Evolutionary conservation across 345 rosid species (phyloP).

Genomic region (Eucalyptus curtisii): DNA sequence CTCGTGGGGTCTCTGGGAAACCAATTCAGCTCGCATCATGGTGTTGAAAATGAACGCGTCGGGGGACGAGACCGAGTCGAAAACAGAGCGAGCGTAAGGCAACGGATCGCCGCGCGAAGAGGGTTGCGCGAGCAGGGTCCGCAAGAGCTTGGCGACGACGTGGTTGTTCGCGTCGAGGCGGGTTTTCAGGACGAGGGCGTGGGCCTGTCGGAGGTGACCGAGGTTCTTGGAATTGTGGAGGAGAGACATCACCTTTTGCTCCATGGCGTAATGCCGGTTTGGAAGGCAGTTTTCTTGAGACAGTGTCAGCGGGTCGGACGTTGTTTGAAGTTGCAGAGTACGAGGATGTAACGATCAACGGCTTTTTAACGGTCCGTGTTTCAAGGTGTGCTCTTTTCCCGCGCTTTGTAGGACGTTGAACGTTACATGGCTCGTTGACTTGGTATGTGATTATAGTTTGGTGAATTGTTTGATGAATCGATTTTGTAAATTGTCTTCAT

Average conservation of each 20-base stretch:
- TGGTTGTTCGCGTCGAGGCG: neutral
- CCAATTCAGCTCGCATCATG: neutral
- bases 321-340: neutral
- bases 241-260: neutral
- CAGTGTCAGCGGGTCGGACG: neutral
- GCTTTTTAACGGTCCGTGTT: neutral
- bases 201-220: neutral
- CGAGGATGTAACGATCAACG: neutral
- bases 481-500: neutral
- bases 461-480: neutral
- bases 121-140: neutral
- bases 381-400: neutral
- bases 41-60: neutral
- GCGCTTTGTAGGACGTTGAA: neutral
- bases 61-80: neutral
- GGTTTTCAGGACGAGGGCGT: neutral
- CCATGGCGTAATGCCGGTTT: neutral
- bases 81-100: neutral
- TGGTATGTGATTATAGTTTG: neutral
- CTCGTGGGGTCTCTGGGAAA: neutral
- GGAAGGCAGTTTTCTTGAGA: neutral
- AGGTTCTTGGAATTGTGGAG: neutral
- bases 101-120: neutral
- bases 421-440: neutral
- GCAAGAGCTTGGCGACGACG: neutral